phyloP scores from a whole-genome alignment of 2,329 filamentous ascomycete species.

The Nannizziopsis barbatae region DNA sequence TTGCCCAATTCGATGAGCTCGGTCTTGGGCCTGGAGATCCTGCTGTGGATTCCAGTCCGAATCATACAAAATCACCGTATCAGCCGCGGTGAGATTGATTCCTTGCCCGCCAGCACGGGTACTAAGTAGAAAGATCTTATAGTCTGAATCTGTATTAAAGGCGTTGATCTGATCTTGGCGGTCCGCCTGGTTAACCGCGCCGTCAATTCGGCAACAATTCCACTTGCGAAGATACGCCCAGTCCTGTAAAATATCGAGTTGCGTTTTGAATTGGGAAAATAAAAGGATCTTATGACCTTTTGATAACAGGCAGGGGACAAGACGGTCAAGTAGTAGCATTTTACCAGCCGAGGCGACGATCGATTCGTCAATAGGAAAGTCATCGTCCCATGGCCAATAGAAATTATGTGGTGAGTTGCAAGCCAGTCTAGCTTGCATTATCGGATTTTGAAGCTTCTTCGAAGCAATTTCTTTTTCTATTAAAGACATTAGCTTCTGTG shows the following conservation, averaged over 20 bases:
- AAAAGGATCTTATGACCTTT: slow-evolving; percentile 82
- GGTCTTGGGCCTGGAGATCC: slow-evolving; percentile 91
- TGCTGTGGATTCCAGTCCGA: slow-evolving; percentile 94
- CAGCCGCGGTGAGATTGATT: slow-evolving; percentile 97
- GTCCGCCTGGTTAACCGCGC: slow-evolving; percentile 64
- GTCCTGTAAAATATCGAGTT: slow-evolving; percentile 79
- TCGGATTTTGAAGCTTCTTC: slow-evolving; percentile 85
- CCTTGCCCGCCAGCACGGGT: slow-evolving; percentile 93
- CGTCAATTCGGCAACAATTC: slow-evolving; percentile 83
- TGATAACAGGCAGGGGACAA: slow-evolving; percentile 63
- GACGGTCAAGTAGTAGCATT: slow-evolving; percentile 82
- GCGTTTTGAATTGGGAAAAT: slow-evolving; percentile 92
- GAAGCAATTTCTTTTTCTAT: slow-evolving; percentile 69
- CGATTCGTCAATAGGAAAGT: slow-evolving; percentile 58
- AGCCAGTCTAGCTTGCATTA: slow-evolving; percentile 82
- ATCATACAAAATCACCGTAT: slow-evolving; percentile 95
- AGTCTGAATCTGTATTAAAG: slow-evolving; percentile 56
- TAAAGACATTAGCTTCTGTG: slow-evolving; percentile 22
- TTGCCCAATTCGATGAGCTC: slow-evolving; percentile 89
- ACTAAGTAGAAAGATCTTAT: slow-evolving; percentile 73
- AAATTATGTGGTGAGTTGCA: slow-evolving; percentile 96
- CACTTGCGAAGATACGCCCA: slow-evolving; percentile 76
- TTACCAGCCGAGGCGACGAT: slow-evolving; percentile 85
- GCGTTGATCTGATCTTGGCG: slow-evolving; percentile 59
- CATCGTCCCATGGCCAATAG: slow-evolving; percentile 73